Conservation (phyloP, 331 rosid species). For the Rosa hybrid region DNA sequence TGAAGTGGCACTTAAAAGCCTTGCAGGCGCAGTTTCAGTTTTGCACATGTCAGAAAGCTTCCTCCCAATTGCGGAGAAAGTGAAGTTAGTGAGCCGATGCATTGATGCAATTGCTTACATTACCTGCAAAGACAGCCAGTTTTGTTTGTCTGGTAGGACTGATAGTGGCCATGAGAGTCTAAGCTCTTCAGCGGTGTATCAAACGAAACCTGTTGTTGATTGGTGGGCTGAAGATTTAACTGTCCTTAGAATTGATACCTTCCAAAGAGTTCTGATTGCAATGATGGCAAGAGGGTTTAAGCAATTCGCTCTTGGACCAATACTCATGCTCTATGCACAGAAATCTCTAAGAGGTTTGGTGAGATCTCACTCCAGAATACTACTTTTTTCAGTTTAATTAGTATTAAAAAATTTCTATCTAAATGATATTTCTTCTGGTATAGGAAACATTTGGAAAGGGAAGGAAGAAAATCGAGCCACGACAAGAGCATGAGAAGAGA, state of each 20-base stretch:
- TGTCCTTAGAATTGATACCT: conserved; percentile 85
- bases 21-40: conserved; percentile 71
- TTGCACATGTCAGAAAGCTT: conserved; percentile 68
- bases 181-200: conserved; percentile 40
- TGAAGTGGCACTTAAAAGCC: conserved; percentile 77
- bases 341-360: conserved; percentile 98
- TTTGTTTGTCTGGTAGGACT: conserved; percentile 38
- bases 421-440: conserved; percentile 11
- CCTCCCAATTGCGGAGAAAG: conserved; percentile 73
- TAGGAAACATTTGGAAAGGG: conserved; percentile 78
- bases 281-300: conserved; percentile 96
- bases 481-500: conserved; percentile 85
- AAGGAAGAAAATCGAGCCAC: conserved; percentile 73
- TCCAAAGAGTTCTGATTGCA: conserved; percentile 82
- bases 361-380: conserved; percentile 54
- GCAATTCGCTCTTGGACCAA: conserved; percentile 80
- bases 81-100: conserved; percentile 75
- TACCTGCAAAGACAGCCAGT: conserved; percentile 77
- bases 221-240: conserved; percentile 98
- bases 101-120: conserved; percentile 81
- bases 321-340: conserved; percentile 95
- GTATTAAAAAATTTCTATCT: not conserved
- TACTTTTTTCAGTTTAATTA: not conserved
- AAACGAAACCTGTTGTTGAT: conserved; percentile 62
- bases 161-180: conserved; percentile 38